Conservation (phyloP, 805 yeast genomes). For the Candida wancherniae region DNA sequence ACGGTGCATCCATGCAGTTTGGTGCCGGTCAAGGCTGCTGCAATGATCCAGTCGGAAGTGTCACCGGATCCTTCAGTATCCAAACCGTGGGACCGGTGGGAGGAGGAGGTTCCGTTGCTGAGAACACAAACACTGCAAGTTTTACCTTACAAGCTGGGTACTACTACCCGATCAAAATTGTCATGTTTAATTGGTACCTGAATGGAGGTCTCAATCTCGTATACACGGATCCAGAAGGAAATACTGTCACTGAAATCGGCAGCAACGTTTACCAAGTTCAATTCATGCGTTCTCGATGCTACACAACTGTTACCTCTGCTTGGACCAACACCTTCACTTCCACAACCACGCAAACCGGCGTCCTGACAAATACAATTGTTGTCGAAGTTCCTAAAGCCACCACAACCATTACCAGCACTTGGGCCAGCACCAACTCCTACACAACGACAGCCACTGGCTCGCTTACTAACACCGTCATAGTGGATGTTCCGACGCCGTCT, state of each 20-base stretch:
- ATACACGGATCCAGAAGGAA: slow-evolving; percentile 2
- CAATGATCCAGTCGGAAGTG: slow-evolving; percentile 8
- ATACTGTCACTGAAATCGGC: slow-evolving; percentile 2
- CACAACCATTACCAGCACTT: slow-evolving; percentile 9
- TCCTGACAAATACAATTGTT: slow-evolving; percentile 3
- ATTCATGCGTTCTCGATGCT: too few relatives aligned
- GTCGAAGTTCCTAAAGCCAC: slow-evolving; percentile 12
- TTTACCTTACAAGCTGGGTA: slow-evolving; percentile 6
- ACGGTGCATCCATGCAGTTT: slow-evolving; percentile 13
- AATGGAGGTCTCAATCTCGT: slow-evolving; percentile 5
- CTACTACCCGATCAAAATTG: slow-evolving; percentile 12
- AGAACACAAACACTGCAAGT: slow-evolving; percentile 4
- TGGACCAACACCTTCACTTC: slow-evolving; percentile 2
- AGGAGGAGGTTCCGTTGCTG: slow-evolving; percentile 3
- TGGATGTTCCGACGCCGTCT: slow-evolving; percentile 7
- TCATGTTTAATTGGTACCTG: slow-evolving; percentile 9
- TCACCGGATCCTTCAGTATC: slow-evolving; percentile 7
- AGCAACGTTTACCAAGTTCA: slow-evolving; percentile 2
- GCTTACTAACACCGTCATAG: slow-evolving; percentile 6
- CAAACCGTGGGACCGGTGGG: slow-evolving; percentile 8
- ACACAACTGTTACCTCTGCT: slow-evolving; percentile 1
- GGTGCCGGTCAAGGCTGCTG: slow-evolving; percentile 11
- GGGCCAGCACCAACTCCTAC: slow-evolving; percentile 8
- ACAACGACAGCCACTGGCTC: slow-evolving; percentile 10
- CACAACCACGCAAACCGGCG: slow-evolving; percentile 2